phyloP scores from a whole-genome alignment of 805 yeast genomes.

The Pichia insulana region DNA sequence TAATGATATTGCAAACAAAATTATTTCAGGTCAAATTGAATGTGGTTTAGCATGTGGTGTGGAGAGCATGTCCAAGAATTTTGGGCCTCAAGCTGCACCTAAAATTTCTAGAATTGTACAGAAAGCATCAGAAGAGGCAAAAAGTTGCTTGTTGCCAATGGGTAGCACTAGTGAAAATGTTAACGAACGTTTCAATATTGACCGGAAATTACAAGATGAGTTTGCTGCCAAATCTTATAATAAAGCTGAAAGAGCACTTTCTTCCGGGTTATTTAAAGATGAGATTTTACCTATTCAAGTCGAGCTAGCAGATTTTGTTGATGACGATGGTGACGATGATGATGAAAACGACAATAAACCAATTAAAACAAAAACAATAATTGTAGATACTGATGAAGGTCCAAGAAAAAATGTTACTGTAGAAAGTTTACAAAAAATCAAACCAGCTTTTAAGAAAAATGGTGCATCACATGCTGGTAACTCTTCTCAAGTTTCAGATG shows the following conservation, averaged over 20 bases:
- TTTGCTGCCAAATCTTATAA: slow-evolving; percentile 83
- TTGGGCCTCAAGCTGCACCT: slow-evolving; percentile 72
- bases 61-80: slow-evolving; percentile 87
- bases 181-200: slow-evolving; percentile 53
- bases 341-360: slow-evolving; percentile 4
- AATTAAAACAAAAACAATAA: slow-evolving; percentile 22
- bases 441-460: slow-evolving; percentile 77
- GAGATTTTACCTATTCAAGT: slow-evolving; percentile 81
- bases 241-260: slow-evolving; percentile 73
- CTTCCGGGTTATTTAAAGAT: slow-evolving; percentile 67
- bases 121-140: slow-evolving; percentile 38
- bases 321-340: slow-evolving; percentile 38
- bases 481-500: slow-evolving; percentile 93
- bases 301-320: slow-evolving; percentile 47
- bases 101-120: slow-evolving; percentile 41
- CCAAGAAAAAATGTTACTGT: slow-evolving; percentile 83
- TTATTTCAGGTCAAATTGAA: slow-evolving; percentile 78
- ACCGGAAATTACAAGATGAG: slow-evolving; percentile 70
- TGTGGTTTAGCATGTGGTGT: slow-evolving; percentile 90
- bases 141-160: slow-evolving; percentile 87
- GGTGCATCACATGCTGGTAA: slow-evolving; percentile 95
- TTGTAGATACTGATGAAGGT: slow-evolving; percentile 50
- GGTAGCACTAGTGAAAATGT: slow-evolving; percentile 93
- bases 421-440: slow-evolving; percentile 60
- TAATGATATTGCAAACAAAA: slow-evolving; percentile 83